Evolutionary conservation across 2,329 filamentous ascomycete species (phyloP).

Genomic region (Colletotrichum cordylinicola): DNA sequence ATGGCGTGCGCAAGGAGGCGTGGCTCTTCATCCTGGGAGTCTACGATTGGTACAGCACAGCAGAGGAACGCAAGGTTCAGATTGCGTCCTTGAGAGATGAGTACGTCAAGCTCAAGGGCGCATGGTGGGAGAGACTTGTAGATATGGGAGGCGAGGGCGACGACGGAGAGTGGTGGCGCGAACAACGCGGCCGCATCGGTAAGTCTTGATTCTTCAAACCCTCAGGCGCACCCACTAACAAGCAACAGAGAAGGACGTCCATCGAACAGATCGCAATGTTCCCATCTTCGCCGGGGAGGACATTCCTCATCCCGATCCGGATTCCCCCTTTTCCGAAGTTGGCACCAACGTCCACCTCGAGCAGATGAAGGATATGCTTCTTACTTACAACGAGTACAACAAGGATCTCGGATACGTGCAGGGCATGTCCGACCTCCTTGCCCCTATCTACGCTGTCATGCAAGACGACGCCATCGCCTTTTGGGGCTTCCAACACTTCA

Average conservation of each 20-base stretch:
- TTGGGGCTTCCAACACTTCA: slow-evolving; percentile 95
- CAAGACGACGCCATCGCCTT: slow-evolving; percentile 98
- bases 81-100: slow-evolving; percentile 88
- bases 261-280: slow-evolving; percentile 92
- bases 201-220: slow-evolving; percentile 41
- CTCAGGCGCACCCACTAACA: slow-evolving; percentile 30
- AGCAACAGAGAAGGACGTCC: slow-evolving; percentile 89
- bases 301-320: slow-evolving; percentile 93
- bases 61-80: slow-evolving; percentile 82
- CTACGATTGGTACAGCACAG: slow-evolving; percentile 90
- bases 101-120: slow-evolving; percentile 90
- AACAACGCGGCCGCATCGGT: slow-evolving; percentile 94
- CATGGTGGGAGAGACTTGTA: slow-evolving; percentile 94
- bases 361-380: slow-evolving; percentile 98
- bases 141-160: slow-evolving; percentile 82
- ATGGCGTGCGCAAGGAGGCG: slow-evolving; percentile 93
- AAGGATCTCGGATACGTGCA: slow-evolving; percentile 95
- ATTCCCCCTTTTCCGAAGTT: slow-evolving; percentile 89
- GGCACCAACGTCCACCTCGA: slow-evolving; percentile 98
- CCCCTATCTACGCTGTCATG: slow-evolving; percentile 94
- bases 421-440: slow-evolving; percentile 96
- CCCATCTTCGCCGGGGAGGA: slow-evolving; percentile 97
- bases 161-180: slow-evolving; percentile 94
- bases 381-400: slow-evolving; percentile 99
- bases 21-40: slow-evolving; percentile 95